phyloP scores from a whole-genome alignment of 345 rosid genomes.

The Eucalyptus regnans region DNA sequence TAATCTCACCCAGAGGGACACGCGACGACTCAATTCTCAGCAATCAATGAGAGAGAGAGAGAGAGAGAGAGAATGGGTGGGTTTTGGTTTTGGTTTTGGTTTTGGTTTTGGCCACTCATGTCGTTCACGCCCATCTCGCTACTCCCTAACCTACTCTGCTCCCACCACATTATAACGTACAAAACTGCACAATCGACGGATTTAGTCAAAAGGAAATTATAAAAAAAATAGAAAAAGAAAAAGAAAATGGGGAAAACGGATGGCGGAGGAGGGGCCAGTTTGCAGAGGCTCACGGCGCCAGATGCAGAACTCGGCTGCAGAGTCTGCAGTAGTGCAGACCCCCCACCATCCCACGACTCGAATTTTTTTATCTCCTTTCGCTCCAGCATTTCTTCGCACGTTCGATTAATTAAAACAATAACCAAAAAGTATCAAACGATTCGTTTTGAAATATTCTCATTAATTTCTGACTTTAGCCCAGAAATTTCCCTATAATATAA shows the following conservation, averaged over 20 bases:
- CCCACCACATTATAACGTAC: not conserved
- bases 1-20: not conserved
- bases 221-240: not conserved
- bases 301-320: not conserved
- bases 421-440: not conserved
- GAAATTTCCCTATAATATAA: not conserved
- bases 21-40: not conserved
- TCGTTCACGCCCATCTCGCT: not conserved
- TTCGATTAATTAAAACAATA: not conserved
- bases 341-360: not conserved
- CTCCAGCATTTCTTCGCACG: not conserved
- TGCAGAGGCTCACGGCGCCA: not conserved
- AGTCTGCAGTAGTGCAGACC: not conserved
- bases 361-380: not conserved
- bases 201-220: not conserved
- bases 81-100: not conserved
- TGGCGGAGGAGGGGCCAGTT: not conserved
- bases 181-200: not conserved
- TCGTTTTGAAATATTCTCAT: not conserved
- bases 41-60: not conserved
- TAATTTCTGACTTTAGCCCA: not conserved
- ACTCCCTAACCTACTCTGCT: not conserved
- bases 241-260: not conserved
- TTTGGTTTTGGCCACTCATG: not conserved
- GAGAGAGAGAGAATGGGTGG: not conserved